A percentile compares a stretch with the other conserved stretches of the same genome.
Conservation (phyloP, 768 basidiomycete genomes). For the Rhizopogon vulgaris region DNA sequence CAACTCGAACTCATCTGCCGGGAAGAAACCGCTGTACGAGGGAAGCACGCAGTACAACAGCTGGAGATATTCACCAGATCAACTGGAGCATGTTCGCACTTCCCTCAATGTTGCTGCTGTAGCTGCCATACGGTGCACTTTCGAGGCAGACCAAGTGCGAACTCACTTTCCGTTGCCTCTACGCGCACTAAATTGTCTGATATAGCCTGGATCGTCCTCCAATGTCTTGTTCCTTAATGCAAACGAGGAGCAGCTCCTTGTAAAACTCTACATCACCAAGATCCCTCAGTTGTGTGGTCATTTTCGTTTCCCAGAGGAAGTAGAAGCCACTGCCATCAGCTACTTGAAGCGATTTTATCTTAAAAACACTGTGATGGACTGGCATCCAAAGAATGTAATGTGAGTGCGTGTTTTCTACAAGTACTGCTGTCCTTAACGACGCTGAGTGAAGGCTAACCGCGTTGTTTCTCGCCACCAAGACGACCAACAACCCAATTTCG, state of each 20-base stretch:
- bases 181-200: conserved; percentile 14
- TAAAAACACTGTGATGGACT: conserved; percentile 98
- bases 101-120: conserved; percentile 75
- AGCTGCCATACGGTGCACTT: conserved; percentile 65
- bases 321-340: conserved; percentile 86
- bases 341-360: conserved; percentile 97
- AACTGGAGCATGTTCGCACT: conserved; percentile 52
- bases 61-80: conserved; percentile 81
- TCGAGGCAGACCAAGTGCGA: conserved; percentile 73
- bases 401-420: conserved; percentile 31
- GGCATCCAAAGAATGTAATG: conserved; percentile 99
- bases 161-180: background rate
- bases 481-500: conserved; percentile 90
- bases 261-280: conserved; percentile 84
- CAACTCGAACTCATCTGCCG: conserved; percentile 2
- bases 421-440: background rate
- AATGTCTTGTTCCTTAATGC: conserved; percentile 70
- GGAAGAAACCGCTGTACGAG: conserved; percentile 53
- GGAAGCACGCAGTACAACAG: conserved; percentile 76
- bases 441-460: conserved; percentile 72
- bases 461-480: conserved; percentile 93
- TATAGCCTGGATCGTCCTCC: conserved; percentile 65
- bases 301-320: conserved; percentile 87
- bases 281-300: conserved; percentile 78
- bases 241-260: conserved; percentile 81